Conservation (phyloP, 352 stramenopile genomes). For the Pythium dissimile region DNA sequence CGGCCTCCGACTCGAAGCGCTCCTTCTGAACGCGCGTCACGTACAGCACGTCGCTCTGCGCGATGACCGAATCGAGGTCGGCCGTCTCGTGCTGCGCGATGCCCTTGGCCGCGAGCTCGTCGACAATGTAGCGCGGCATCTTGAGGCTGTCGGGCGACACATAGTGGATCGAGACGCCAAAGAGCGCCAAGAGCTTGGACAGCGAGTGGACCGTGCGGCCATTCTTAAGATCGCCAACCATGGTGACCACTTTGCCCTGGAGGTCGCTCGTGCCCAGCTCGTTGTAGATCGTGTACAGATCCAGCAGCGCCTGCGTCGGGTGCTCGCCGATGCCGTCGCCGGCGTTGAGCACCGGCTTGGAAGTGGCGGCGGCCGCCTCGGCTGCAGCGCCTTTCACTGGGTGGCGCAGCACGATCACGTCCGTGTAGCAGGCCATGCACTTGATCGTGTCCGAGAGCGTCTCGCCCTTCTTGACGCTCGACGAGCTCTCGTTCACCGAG, state of each 20-base stretch:
- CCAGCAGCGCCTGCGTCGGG: constrained; percentile 98
- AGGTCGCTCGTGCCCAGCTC: constrained; percentile 74
- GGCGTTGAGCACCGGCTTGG: constrained; percentile 94
- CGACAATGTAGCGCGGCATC: constrained; percentile 81
- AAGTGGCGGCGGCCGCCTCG: constrained; percentile 67
- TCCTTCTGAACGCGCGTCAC: constrained; percentile 98
- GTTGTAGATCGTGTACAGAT: constrained; percentile 97
- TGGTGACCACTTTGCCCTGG: constrained; percentile 90
- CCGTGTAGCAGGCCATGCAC: constrained; percentile 95
- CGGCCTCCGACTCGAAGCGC: constrained; percentile 91
- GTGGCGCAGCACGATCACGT: constrained; percentile 95
- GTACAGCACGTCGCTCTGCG: constrained; percentile 96
- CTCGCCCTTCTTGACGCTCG: constrained; percentile 97
- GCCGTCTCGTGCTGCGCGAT: constrained; percentile 86
- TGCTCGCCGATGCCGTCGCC: constrained; percentile 97
- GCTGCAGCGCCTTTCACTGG: constrained; percentile 86
- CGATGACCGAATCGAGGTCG: constrained; percentile 86
- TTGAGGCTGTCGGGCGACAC: constrained; percentile 87
- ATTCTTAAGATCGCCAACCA: constrained; percentile 99
- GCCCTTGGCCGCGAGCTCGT: constrained; percentile 60
- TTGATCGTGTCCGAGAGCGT: constrained; percentile 97
- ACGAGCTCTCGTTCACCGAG: constrained; percentile 92
- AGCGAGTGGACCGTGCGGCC: constrained; percentile 98
- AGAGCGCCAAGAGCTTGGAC: constrained; percentile 92
- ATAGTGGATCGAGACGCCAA: constrained; percentile 90